phyloP scores from a whole-genome alignment of 805 yeast genomes.

The Wickerhamiella musiphila region DNA sequence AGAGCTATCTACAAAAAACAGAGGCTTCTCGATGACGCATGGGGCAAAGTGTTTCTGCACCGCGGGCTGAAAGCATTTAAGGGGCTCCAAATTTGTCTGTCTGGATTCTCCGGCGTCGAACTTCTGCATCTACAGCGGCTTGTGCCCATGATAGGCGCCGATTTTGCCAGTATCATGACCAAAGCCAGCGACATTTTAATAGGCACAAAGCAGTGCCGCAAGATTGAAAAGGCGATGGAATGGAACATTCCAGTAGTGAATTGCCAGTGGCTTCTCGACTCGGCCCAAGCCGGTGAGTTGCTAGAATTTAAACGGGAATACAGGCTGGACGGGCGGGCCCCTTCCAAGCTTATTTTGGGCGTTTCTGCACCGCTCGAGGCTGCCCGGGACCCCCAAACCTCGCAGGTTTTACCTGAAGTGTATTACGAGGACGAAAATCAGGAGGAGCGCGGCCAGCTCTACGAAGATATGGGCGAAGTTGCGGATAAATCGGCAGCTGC shows the following conservation, averaged over 20 bases:
- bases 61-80: slow-evolving; percentile 17
- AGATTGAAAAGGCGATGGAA: slow-evolving; percentile 19
- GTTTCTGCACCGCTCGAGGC: too few relatives aligned
- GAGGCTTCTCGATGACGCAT: slow-evolving; percentile 31
- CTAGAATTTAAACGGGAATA: slow-evolving; percentile 4
- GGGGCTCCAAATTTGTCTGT: slow-evolving; percentile 30
- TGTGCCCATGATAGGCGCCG: slow-evolving; percentile 35
- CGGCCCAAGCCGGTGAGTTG: slow-evolving; percentile 17
- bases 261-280: slow-evolving; percentile 24
- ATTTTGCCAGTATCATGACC: slow-evolving; percentile 32
- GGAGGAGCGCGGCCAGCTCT: not conserved
- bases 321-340: slow-evolving; percentile 4
- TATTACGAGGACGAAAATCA: not conserved
- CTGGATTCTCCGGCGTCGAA: slow-evolving; percentile 70
- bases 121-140: slow-evolving; percentile 52
- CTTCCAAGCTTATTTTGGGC: too few relatives aligned
- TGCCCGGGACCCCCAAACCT: too few relatives aligned
- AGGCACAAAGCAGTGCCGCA: slow-evolving; percentile 15
- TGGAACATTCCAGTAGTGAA: slow-evolving; percentile 25
- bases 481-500: too few relatives aligned
- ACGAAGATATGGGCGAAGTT: too few relatives aligned
- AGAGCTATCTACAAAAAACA: slow-evolving; percentile 43
- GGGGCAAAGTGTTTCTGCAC: slow-evolving; percentile 32
- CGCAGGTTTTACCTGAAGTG: too few relatives aligned
- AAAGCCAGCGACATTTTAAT: slow-evolving; percentile 38